Conservation (phyloP, 805 yeast genomes). For the Candida maesae region DNA sequence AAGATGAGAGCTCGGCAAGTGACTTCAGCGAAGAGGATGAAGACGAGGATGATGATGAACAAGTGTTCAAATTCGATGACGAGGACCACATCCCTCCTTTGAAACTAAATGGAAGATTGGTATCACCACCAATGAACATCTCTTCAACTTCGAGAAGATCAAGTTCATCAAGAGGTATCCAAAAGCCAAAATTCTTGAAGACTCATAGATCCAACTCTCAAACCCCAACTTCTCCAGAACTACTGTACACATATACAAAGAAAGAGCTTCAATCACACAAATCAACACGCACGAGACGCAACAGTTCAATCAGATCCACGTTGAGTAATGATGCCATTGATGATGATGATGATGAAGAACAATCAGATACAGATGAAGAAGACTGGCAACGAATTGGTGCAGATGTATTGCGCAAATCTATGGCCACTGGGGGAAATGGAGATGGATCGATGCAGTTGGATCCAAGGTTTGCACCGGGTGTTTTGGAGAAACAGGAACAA, state of each 20-base stretch:
- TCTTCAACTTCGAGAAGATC: conserved; percentile 18
- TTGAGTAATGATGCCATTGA: conserved; percentile 34
- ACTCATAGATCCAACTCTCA: conserved; percentile 33
- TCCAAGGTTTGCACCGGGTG: conserved; percentile 9
- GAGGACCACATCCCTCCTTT: conserved; percentile 31
- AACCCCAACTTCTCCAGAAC: conserved; percentile 33
- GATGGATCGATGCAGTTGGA: too few species aligned
- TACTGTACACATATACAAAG: conserved; percentile 17
- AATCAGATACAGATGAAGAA: conserved; percentile 85
- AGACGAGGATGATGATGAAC: conserved; percentile 35
- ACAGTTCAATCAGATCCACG: conserved; percentile 38
- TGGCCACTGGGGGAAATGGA: conserved; percentile 11
- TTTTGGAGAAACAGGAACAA: conserved; percentile 35
- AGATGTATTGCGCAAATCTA: conserved; percentile 45
- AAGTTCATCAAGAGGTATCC: conserved; percentile 20
- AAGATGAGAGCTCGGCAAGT: conserved; percentile 28
- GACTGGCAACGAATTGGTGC: conserved; percentile 95
- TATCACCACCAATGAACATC: conserved; percentile 20
- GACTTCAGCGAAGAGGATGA: conserved; percentile 35
- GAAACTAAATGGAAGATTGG: conserved; percentile 24
- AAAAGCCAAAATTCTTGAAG: conserved; percentile 24
- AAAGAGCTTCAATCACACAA: too few species aligned
- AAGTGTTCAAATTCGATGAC: conserved; percentile 33
- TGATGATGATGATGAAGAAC: too few species aligned
- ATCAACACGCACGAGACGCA: conserved; percentile 22